Conservation (phyloP, 2,329 filamentous ascomycete species). For the Trichophyton mentagrophytes region DNA sequence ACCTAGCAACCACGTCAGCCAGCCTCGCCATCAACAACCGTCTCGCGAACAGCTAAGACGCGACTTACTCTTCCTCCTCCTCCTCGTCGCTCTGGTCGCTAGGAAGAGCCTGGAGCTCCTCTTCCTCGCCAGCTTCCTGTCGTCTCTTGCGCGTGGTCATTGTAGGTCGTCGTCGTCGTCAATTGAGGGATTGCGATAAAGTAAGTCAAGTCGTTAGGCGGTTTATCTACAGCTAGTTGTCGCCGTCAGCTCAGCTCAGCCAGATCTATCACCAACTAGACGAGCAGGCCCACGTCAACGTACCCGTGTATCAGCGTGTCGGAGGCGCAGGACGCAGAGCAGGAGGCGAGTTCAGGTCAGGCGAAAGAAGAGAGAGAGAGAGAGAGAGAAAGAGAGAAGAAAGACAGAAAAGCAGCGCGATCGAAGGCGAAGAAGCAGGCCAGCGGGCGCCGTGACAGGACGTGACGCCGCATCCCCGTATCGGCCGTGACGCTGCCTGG, state of each 20-base stretch:
- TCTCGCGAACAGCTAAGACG: background rate
- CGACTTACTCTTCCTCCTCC: slow-evolving; percentile 25
- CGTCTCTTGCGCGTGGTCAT: slow-evolving; percentile 41
- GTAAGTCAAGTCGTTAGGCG: too few species aligned
- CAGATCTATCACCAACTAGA: too few species aligned
- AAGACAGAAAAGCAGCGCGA: too few species aligned
- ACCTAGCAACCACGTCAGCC: slow-evolving; percentile 15
- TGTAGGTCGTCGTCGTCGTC: slow-evolving; percentile 11
- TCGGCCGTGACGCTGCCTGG: background rate
- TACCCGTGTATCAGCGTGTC: too few species aligned
- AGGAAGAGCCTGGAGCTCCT: slow-evolving; percentile 36
- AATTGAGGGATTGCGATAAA: background rate
- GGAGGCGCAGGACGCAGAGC: background rate
- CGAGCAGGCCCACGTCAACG: background rate
- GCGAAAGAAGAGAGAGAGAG: background rate
- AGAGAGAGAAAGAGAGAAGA: background rate
- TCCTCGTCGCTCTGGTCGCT: slow-evolving; percentile 40
- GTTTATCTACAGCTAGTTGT: too few species aligned
- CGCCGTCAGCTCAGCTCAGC: too few species aligned
- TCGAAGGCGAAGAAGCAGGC: background rate
- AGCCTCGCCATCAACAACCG: background rate
- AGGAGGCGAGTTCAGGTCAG: background rate
- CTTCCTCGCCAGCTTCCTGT: slow-evolving; percentile 36
- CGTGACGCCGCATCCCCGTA: background rate
- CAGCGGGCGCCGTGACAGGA: background rate